Percentiles rank a stretch among this genome's conserved stretches.
phyloP scores from a whole-genome alignment of 768 basidiomycete genomes.

The Royoungia palumana region DNA sequence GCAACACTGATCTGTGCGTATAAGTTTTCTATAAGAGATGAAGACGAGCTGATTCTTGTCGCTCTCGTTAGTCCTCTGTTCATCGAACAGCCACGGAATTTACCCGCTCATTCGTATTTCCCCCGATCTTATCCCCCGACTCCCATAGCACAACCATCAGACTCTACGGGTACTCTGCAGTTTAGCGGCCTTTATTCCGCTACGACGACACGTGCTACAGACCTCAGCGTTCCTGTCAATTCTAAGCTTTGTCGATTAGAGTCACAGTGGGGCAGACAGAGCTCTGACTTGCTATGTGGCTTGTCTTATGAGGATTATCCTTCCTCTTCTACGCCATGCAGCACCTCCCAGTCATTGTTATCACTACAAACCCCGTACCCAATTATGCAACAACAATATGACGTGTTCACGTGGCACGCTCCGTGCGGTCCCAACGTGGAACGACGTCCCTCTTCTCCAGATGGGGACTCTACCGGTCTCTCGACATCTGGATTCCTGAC shows the following conservation, averaged over 20 bases:
- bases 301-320: not conserved
- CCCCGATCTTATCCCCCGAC: not conserved
- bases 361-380: not conserved
- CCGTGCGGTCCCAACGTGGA: not conserved
- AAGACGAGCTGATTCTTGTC: conserved; percentile 2
- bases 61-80: not conserved
- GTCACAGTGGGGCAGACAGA: not conserved
- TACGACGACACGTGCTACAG: not conserved
- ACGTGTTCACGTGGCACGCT: not conserved
- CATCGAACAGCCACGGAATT: not conserved
- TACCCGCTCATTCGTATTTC: not conserved
- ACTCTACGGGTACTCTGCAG: not conserved
- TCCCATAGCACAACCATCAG: not conserved
- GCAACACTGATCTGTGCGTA: not conserved
- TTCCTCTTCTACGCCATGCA: not conserved
- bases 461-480: not conserved
- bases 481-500: not conserved
- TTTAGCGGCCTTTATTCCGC: not conserved
- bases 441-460: not conserved
- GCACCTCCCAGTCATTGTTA: not conserved
- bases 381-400: not conserved
- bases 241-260: not conserved
- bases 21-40: not conserved
- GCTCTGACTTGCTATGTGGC: not conserved
- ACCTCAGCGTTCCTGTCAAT: not conserved